Conservation (phyloP, 345 rosid genomes). For the Turnera subulata region DNA sequence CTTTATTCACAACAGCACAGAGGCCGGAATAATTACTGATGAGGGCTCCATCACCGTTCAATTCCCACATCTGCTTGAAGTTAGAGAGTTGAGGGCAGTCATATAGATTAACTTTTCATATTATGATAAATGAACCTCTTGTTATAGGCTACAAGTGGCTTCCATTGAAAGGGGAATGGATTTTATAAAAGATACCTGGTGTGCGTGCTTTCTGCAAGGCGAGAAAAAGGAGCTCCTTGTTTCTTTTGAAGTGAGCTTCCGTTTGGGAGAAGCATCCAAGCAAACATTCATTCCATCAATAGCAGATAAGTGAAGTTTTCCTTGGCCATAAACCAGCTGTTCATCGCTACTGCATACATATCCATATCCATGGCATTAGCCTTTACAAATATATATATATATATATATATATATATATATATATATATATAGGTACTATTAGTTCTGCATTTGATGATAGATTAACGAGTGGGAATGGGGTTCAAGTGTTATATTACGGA, state of each 20-base stretch:
- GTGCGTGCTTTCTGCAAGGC: constrained; percentile 61
- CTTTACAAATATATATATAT: too few species aligned
- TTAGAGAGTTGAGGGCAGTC: constrained; percentile 1
- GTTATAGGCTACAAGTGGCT: too few species aligned
- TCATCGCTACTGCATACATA: constrained; percentile 51
- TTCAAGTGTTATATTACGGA: too few species aligned
- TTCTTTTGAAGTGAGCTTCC: constrained; percentile 65
- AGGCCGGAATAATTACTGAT: constrained; percentile 76
- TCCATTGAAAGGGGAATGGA: too few species aligned
- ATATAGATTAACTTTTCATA: too few species aligned
- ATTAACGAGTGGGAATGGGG: too few species aligned
- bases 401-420: too few species aligned
- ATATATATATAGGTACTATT: too few species aligned
- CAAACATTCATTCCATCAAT: constrained; percentile 53
- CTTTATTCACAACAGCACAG: constrained; percentile 54
- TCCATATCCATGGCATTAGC: neutral
- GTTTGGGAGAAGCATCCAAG: constrained; percentile 64
- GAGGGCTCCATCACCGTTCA: constrained; percentile 52
- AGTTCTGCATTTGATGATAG: too few species aligned
- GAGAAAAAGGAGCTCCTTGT: constrained; percentile 52
- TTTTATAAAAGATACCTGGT: constrained; percentile 52
- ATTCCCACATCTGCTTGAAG: constrained; percentile 77
- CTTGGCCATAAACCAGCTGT: constrained; percentile 36
- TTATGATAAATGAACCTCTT: too few species aligned
- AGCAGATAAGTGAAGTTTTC: constrained; percentile 47